phyloP scores from a whole-genome alignment of 257 asterid species.

The Avicennia marina region DNA sequence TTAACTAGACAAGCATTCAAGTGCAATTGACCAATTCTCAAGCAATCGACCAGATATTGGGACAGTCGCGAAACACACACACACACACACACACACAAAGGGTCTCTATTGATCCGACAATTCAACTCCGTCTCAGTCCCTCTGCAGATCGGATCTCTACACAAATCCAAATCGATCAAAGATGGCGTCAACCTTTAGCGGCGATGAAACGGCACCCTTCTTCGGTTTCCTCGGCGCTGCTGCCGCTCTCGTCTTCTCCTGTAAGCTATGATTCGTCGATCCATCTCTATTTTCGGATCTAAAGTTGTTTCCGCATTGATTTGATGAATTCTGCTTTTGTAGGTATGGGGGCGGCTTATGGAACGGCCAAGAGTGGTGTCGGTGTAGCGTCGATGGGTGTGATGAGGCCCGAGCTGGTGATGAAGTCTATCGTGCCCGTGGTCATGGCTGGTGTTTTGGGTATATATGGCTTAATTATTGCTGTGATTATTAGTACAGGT shows the following conservation, averaged over 20 bases:
- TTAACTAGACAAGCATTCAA: no score
- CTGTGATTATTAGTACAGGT: slow-evolving; percentile 58
- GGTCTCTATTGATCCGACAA: no score
- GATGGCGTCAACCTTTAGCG: slow-evolving; percentile 47
- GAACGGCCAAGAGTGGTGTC: slow-evolving; percentile 66
- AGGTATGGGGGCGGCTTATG: slow-evolving; percentile 68
- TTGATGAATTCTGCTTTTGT: background rate
- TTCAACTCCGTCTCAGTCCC: background rate
- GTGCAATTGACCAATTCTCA: no score
- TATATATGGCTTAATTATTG: slow-evolving; percentile 54
- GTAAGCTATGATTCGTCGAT: slow-evolving; percentile 17
- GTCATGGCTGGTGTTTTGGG: slow-evolving; percentile 71
- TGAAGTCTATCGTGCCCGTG: slow-evolving; percentile 59
- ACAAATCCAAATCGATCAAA: slow-evolving; percentile 2
- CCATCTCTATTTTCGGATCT: slow-evolving; percentile 23
- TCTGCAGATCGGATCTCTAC: slow-evolving; percentile 16
- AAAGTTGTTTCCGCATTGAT: background rate
- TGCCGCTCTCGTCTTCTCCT: slow-evolving; percentile 57
- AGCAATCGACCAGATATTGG: no score
- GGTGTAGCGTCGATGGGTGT: slow-evolving; percentile 69
- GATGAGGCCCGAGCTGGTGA: slow-evolving; percentile 58
- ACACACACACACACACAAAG: no score
- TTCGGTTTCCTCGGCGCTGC: slow-evolving; percentile 66
- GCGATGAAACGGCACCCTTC: slow-evolving; percentile 63
- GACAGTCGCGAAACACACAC: no score